Evolutionary conservation across 2,329 filamentous ascomycete species (phyloP).

Genomic region (Bipolaris bicolor): DNA sequence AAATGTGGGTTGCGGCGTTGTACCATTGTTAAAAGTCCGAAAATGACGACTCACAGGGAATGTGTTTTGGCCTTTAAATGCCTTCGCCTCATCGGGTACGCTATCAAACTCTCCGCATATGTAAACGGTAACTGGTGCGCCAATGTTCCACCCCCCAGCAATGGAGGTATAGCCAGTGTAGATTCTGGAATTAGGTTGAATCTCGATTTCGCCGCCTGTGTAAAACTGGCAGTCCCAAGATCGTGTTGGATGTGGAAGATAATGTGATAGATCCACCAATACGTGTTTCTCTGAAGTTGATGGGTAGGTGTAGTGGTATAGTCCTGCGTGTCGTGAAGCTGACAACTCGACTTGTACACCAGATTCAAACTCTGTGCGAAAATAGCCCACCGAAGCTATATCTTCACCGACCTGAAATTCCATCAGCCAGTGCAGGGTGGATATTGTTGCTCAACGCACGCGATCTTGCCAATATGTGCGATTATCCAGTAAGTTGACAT

Average conservation of each 20-base stretch:
- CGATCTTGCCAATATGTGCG: conserved; percentile 50
- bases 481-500: conserved; percentile 54
- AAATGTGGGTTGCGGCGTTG: conserved; percentile 39
- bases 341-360: conserved; percentile 46
- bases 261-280: conserved; percentile 58
- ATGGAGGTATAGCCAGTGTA: conserved; percentile 46
- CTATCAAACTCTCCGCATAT: conserved; percentile 46
- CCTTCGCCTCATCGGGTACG: conserved; percentile 26
- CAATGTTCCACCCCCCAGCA: conserved; percentile 48
- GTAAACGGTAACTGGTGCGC: conserved; percentile 44
- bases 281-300: conserved; percentile 49
- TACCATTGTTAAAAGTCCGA: conserved; percentile 39
- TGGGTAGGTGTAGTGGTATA: conserved; percentile 50
- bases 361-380: conserved; percentile 45
- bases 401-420: conserved; percentile 34
- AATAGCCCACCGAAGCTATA: conserved; percentile 46
- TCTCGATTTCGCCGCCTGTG: conserved; percentile 43
- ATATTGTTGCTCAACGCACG: conserved; percentile 16
- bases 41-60: conserved; percentile 45
- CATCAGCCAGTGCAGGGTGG: not conserved
- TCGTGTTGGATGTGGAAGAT: conserved; percentile 41
- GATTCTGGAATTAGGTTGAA: conserved; percentile 35
- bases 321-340: conserved; percentile 46
- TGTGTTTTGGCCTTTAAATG: conserved; percentile 48
- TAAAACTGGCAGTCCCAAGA: conserved; percentile 48